Conservation (phyloP, 176 grass and related monocot species). For the Thinopyrum elongatum region DNA sequence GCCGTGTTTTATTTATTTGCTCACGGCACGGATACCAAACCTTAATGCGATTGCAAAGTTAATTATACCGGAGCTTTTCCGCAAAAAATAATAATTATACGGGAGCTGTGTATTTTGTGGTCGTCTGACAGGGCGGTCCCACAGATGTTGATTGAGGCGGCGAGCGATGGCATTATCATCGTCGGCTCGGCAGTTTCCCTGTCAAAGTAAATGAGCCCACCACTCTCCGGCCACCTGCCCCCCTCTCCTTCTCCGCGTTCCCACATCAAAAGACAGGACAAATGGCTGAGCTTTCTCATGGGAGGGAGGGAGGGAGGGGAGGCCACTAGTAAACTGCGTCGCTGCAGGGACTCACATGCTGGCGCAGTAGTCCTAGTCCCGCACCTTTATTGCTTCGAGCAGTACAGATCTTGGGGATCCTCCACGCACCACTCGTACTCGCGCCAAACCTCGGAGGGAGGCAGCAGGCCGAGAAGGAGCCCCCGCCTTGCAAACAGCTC, state of each 20-base stretch:
- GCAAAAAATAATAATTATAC: too few relatives aligned
- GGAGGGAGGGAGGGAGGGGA: not conserved
- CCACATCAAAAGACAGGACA: constrained; percentile 28
- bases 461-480: not conserved
- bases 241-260: not conserved
- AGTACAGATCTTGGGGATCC: constrained; percentile 29
- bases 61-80: not conserved
- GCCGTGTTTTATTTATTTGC: not conserved
- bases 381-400: not conserved
- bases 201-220: constrained; percentile 34
- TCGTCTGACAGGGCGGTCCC: not conserved
- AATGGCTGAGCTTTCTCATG: constrained; percentile 4
- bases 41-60: not conserved
- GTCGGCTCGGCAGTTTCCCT: not conserved
- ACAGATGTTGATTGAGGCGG: not conserved
- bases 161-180: not conserved
- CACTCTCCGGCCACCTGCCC: not conserved
- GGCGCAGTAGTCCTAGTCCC: not conserved
- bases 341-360: constrained; percentile 21
- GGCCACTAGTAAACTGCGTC: not conserved
- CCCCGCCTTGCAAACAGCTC: not conserved
- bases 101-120: too few relatives aligned
- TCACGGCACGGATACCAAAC: not conserved
- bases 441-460: constrained; percentile 5
- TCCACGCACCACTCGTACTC: not conserved